phyloP scores from a whole-genome alignment of 306 rosid species.

The Arachis hypogaea region DNA sequence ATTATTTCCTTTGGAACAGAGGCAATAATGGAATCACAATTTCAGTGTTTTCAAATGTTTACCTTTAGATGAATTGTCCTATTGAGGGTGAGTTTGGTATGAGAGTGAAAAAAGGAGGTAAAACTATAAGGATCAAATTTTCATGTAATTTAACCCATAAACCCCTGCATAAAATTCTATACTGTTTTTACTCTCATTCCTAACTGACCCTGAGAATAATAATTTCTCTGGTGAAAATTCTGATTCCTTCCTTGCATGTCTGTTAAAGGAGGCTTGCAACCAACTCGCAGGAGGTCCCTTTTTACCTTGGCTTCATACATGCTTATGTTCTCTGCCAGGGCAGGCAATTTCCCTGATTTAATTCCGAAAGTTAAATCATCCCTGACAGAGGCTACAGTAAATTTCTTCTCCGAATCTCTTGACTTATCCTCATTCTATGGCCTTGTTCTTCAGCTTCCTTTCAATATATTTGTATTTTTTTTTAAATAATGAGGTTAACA shows the following conservation, averaged over 20 bases:
- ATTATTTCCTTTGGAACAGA: slow-evolving; percentile 22
- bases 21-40: slow-evolving; percentile 22
- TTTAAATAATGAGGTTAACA: slow-evolving; percentile 26
- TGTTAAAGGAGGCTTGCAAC: slow-evolving; percentile 73
- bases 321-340: slow-evolving; percentile 86
- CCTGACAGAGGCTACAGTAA: slow-evolving; percentile 61
- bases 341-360: slow-evolving; percentile 67
- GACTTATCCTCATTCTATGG: slow-evolving; percentile 28
- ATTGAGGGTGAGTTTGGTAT: background rate
- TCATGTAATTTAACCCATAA: too few relatives aligned
- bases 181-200: too few relatives aligned
- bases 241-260: slow-evolving; percentile 43
- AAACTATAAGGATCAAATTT: too few relatives aligned
- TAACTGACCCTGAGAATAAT: background rate
- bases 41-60: slow-evolving; percentile 23
- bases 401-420: slow-evolving; percentile 37
- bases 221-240: slow-evolving; percentile 31
- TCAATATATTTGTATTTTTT: slow-evolving; percentile 15
- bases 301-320: slow-evolving; percentile 83
- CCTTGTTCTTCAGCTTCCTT: slow-evolving; percentile 22
- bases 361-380: slow-evolving; percentile 75
- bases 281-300: slow-evolving; percentile 90
- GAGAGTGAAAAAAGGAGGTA: too few relatives aligned
- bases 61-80: slow-evolving; percentile 28
- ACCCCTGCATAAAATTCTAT: too few relatives aligned